Percentiles rank a stretch among this genome's conserved stretches.
phyloP scores from a whole-genome alignment of 768 basidiomycete species.

The Boletellus sp. region DNA sequence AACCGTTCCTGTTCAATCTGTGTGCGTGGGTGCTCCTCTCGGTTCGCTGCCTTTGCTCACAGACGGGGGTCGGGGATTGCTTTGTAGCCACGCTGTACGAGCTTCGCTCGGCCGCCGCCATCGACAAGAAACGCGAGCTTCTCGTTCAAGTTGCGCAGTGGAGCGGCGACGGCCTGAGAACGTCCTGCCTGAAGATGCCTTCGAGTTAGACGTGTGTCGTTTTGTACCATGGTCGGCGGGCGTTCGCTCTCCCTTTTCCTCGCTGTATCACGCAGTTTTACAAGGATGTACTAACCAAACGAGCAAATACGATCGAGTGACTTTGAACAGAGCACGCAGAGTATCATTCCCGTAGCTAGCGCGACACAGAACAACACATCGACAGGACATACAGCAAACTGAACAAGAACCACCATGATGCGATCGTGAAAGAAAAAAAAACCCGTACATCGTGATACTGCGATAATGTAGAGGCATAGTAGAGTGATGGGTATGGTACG shows the following conservation, averaged over 20 bases:
- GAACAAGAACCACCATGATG: conserved; percentile 13
- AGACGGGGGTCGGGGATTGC: too few relatives aligned
- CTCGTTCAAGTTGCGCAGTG: conserved; percentile 77
- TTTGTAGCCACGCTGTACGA: conserved; percentile 73
- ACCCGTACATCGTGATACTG: conserved; percentile 1
- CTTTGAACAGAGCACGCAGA: conserved; percentile 6
- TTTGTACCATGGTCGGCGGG: too few relatives aligned
- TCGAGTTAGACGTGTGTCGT: conserved; percentile 41
- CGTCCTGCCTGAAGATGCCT: conserved; percentile 77
- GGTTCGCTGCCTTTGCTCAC: not conserved
- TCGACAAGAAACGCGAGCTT: conserved; percentile 73
- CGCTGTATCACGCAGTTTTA: too few relatives aligned
- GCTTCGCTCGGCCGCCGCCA: conserved; percentile 65
- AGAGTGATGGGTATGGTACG: conserved; percentile 13
- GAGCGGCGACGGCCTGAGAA: conserved; percentile 80
- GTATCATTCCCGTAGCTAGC: conserved; percentile 20
- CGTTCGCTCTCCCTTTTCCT: not conserved
- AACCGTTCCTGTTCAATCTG: conserved; percentile 83
- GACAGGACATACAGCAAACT: conserved; percentile 13
- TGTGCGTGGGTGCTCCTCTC: conserved; percentile 44
- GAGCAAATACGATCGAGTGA: not conserved
- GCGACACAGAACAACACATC: conserved; percentile 24
- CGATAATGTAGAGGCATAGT: conserved; percentile 10
- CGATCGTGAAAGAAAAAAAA: not conserved
- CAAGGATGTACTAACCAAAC: not conserved